These are phyloP conservation scores for Aspergillus aculeatus DNA, from an alignment of 2,329 filamentous ascomycete species.

Conservation along the genomic window DNA sequence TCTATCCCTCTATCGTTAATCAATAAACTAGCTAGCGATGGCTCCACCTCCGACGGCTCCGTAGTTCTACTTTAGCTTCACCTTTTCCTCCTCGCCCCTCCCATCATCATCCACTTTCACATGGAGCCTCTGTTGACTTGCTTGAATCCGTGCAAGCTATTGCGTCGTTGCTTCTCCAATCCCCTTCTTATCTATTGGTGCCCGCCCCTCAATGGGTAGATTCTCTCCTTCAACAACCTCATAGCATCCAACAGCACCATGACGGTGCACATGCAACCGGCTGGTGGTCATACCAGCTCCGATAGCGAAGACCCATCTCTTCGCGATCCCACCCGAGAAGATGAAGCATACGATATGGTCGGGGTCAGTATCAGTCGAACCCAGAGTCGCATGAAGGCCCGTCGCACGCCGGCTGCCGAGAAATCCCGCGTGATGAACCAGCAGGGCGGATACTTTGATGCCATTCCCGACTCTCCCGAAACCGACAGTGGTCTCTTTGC, in stretches of 20 bases:
- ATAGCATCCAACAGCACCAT: constrained; percentile 5
- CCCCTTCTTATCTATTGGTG: neutral
- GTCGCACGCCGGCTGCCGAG: constrained; percentile 58
- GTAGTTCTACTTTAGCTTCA: neutral
- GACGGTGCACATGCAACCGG: neutral
- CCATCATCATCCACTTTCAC: neutral
- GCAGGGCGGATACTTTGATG: constrained; percentile 50
- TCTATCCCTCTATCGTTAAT: neutral
- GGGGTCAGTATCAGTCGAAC: constrained; percentile 59
- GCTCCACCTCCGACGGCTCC: neutral
- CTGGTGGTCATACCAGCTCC: constrained; percentile 25
- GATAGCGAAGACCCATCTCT: constrained; percentile 31
- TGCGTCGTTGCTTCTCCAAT: neutral
- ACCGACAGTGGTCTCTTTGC: constrained; percentile 30
- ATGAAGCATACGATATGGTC: constrained; percentile 46
- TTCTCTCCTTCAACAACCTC: constrained; percentile 3
- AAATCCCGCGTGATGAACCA: constrained; percentile 58
- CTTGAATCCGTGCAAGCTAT: neutral
- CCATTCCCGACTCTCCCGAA: constrained; percentile 33
- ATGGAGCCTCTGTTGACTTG: neutral
- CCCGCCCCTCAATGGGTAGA: neutral
- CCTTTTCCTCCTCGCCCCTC: neutral
- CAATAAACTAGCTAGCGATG: neutral
- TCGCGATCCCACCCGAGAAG: constrained; percentile 29
- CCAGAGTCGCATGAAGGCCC: constrained; percentile 57